Percentiles rank a stretch among this genome's conserved stretches.
Conservation (phyloP, 2,329 filamentous ascomycete species). For the Aspergillus sojae region DNA sequence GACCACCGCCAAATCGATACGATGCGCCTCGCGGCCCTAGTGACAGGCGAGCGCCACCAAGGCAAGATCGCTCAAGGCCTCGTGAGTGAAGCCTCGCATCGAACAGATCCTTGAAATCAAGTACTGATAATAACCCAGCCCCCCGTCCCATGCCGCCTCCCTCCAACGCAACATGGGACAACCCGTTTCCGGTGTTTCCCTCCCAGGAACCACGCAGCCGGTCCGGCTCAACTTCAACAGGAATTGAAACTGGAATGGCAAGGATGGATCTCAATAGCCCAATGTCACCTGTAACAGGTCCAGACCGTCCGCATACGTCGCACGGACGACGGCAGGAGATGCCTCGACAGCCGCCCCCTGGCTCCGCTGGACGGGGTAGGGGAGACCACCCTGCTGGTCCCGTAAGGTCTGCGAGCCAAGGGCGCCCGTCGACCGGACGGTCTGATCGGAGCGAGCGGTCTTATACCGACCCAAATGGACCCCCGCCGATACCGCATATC, state of each 20-base stretch:
- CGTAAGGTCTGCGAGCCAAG: constrained; percentile 30
- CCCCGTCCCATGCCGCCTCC: constrained; percentile 39
- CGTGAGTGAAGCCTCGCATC: constrained; percentile 31
- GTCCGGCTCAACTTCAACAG: constrained; percentile 31
- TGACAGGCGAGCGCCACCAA: constrained; percentile 33
- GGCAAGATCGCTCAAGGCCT: constrained; percentile 33
- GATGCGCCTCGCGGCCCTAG: constrained; percentile 30
- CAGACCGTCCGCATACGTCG: constrained; percentile 43
- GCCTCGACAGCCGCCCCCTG: constrained; percentile 28
- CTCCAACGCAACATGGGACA: constrained; percentile 47
- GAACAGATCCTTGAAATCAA: neutral
- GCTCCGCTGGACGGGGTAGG: constrained; percentile 26
- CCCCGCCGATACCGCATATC: constrained; percentile 33
- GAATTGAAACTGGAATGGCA: constrained; percentile 43
- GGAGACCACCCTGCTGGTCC: constrained; percentile 27
- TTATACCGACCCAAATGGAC: constrained; percentile 30
- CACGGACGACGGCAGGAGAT: constrained; percentile 38
- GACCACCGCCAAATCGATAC: constrained; percentile 28
- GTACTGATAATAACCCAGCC: constrained; percentile 28
- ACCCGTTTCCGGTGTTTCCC: constrained; percentile 52
- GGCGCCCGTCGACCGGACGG: constrained; percentile 20
- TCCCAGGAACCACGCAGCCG: constrained; percentile 37
- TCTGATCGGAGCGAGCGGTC: constrained; percentile 25
- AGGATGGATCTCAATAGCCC: constrained; percentile 42
- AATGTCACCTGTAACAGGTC: constrained; percentile 25